Evolutionary conservation across 805 yeast genomes (phyloP).

Genomic region (Wickerhamomyces strasburgensis): DNA sequence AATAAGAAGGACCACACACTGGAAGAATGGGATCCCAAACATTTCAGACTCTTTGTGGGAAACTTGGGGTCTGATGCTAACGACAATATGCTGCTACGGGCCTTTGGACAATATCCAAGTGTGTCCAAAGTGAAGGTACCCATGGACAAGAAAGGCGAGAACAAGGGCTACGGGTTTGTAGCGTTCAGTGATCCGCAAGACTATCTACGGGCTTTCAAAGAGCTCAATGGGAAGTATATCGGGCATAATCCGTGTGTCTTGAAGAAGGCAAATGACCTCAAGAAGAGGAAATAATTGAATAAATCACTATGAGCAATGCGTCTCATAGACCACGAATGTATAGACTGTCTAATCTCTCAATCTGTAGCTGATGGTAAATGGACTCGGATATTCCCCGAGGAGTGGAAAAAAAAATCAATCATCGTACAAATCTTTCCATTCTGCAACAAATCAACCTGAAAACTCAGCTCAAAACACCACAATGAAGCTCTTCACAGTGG

Average conservation of each 20-base stretch:
- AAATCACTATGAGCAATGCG: no score
- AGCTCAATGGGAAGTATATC: conserved; percentile 70
- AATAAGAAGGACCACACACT: conserved; percentile 23
- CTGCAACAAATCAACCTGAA: no score
- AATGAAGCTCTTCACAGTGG: no score
- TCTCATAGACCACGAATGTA: no score
- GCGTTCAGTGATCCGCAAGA: conserved; percentile 62
- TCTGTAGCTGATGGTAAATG: no score
- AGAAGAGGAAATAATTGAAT: conserved; percentile 32
- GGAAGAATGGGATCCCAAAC: conserved; percentile 64
- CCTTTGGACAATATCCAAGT: conserved; percentile 50
- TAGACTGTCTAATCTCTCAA: no score
- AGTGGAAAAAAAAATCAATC: no score
- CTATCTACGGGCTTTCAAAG: conserved; percentile 65
- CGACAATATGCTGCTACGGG: conserved; percentile 47
- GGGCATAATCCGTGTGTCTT: conserved; percentile 70
- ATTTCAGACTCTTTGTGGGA: conserved; percentile 71
- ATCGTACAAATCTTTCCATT: no score
- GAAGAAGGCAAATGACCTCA: conserved; percentile 47
- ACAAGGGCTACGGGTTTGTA: conserved; percentile 71
- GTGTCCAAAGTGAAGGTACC: conserved; percentile 60
- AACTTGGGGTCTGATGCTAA: conserved; percentile 65
- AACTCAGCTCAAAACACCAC: no score
- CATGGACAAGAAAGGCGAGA: conserved; percentile 36
- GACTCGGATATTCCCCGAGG: no score